Evolutionary conservation across 1,284 basidiomycete species (phyloP).

Genomic region (Marasmius tenuissimus): DNA sequence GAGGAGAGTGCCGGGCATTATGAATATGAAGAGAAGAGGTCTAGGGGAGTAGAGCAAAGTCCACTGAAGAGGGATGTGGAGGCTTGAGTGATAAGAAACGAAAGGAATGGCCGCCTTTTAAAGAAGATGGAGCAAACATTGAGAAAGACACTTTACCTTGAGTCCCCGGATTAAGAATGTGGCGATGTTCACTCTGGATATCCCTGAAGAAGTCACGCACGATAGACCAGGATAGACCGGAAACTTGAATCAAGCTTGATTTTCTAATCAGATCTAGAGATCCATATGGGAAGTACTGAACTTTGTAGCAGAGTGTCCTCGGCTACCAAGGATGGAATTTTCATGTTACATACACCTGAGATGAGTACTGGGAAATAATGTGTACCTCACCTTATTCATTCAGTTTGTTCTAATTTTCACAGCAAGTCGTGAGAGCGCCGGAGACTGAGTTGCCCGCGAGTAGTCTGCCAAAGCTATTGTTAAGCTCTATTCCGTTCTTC

Average conservation of each 20-base stretch:
- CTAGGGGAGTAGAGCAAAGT: too few relatives aligned
- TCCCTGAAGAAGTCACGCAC: neutral
- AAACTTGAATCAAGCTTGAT: too few relatives aligned
- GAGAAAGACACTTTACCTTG: too few relatives aligned
- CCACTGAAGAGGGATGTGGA: too few relatives aligned
- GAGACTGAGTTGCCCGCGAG: neutral
- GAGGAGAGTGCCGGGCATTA: constrained; percentile 1
- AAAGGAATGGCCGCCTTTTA: neutral
- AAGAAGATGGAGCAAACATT: neutral
- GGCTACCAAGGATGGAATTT: neutral
- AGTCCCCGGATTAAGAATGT: neutral
- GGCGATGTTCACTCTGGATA: neutral
- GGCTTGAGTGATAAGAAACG: neutral
- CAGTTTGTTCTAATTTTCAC: neutral
- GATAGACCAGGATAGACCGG: too few relatives aligned
- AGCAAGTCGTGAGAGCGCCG: neutral
- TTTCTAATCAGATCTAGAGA: neutral
- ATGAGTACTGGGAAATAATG: neutral
- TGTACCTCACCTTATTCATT: neutral
- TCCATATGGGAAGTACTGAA: constrained; percentile 2
- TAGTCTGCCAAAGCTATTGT: neutral
- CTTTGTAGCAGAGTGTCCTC: constrained; percentile 10
- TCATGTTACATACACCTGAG: neutral
- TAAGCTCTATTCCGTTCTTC: too few relatives aligned
- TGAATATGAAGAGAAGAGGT: too few relatives aligned